These are phyloP conservation scores for Blastomyces emzantsi DNA, from an alignment of 2,329 filamentous ascomycete species.

Conservation along the genomic window DNA sequence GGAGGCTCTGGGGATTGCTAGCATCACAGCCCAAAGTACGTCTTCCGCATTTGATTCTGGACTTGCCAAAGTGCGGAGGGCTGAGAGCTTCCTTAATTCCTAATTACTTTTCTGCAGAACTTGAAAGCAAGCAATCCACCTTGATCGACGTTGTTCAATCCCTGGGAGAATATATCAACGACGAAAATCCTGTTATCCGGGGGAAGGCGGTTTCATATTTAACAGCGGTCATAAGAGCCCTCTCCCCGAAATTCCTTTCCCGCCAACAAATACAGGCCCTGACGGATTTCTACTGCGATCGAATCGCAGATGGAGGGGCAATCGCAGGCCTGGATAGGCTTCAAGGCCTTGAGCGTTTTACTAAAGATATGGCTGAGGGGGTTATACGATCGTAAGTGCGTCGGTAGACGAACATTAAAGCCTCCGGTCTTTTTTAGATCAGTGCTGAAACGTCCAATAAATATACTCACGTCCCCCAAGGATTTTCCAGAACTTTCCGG, in stretches of 20 bases:
- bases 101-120: conserved; percentile 33
- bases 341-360: conserved; percentile 53
- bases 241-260: conserved; percentile 48
- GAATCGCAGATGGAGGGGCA: conserved; percentile 54
- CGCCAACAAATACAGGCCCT: conserved; percentile 55
- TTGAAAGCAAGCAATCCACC: conserved; percentile 52
- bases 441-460: neutral
- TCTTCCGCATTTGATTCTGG: conserved; percentile 3
- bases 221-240: conserved; percentile 36
- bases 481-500: conserved; percentile 45
- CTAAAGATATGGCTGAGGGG: conserved; percentile 45
- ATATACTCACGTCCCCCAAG: conserved; percentile 22
- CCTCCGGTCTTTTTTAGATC: neutral
- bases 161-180: conserved; percentile 58
- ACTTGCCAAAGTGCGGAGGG: conserved; percentile 3
- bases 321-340: conserved; percentile 51
- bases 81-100: neutral
- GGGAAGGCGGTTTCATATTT: conserved; percentile 48
- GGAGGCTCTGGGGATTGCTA: conserved; percentile 39
- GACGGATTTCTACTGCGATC: conserved; percentile 55
- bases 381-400: conserved; percentile 45
- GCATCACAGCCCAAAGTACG: conserved; percentile 37
- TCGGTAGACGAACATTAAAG: neutral
- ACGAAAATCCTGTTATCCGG: conserved; percentile 52
- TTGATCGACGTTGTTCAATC: conserved; percentile 55